Evolutionary conservation across 768 basidiomycete species (phyloP), one percentile per base, ranked within the genome.

Genomic region (Leccinellum rugosiceps): DNA sequence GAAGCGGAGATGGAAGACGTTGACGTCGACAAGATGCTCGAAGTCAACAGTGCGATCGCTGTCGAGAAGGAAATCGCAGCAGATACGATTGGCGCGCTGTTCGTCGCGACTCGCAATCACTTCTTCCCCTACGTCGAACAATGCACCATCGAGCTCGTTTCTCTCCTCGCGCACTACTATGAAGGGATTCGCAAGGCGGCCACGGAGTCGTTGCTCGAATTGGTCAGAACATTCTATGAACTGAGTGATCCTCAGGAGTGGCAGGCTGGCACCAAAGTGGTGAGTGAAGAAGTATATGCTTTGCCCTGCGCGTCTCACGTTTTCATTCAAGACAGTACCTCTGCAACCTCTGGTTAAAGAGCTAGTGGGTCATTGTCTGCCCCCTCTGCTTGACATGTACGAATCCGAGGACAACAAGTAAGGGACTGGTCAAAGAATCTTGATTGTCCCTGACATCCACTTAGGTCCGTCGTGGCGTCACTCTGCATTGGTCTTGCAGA

Each of bases 11-110:
- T 86, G 56, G 91, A 92, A 58, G 90, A 93, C 52, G 72, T 91
- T 46, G 91, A 94, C 65, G 74, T 92, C 50, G 92, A 92, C 65
- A 92, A 93, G 74, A 79, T 92, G 74, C 82, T 94, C 68, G 91
- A 94, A 60, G 92, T 95, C 60, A 96, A 94, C 78, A 92, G 90
- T 65, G 95, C 94, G 21, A 88, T 98, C 63, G 95, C 95, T 44
- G 94, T 98, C 55, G 97, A 99, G 80, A 99, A 99, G 75, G 97
- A 99, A 78, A 97, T 98, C 58, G 95, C 97, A 21, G 93, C 94
- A 25, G 95, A 98, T 70, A 93, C 95, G 5, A 87, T 98, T 62
- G 94, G 96, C 59, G 88, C 90, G 34, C 75, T 99, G 60, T 98
- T 98, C 70, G 79, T 84, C 30, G 82, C 90, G 11, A 93, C 92